Evolutionary conservation across 208 protist genomes (phyloP), one percentile per base, ranked within the genome.

Genomic region (Leishmania amazonensis): DNA sequence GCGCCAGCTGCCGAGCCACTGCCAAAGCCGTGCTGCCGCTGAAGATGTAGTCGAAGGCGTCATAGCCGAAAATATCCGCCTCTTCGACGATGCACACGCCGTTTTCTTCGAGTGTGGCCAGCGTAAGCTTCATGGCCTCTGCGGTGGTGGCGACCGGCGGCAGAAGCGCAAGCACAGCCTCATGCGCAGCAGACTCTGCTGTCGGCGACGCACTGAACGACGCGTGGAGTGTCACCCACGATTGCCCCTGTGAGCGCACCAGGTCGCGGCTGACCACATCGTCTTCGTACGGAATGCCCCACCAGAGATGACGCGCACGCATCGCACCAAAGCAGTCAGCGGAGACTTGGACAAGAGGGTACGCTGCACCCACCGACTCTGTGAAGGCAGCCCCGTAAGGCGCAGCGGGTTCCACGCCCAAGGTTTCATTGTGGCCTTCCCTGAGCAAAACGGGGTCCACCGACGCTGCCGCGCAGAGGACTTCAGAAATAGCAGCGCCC

Each of bases 121-220:
- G 75, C 47, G 93, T 83, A 28, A 84, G 74, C 49, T 76, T 60
- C 49, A 94, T 83, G 11, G 81, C 75, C 24, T 78, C 47, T 15
- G 58, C 72, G n/a, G 86, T 90, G 31, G 84, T 58, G 15, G 89
- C 81, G 72, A 81, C 87, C 31, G 91, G 89, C 40, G 89, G 86
- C n/a, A 96, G 85, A 9, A 96, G 76, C 47, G 76, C 78, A 49
- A 96, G 80, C 38, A 95, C 85, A 5, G 83, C 83, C 88, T 90
- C 81, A 58, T 92, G 87, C 73, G 42, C 53, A 17, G 49, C 31
- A 47, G 51, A 15, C n/a, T 40, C 73, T 11, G n/a, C 51, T 38
- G 73, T 15, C 53, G 15, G 49, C 13, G 75, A 47, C 24, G 35
- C 57, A n/a, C 53, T 78, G 57, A 76, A 31, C 67, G 6, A 13